Evolutionary conservation across 192 early-diverging fungal species (phyloP).

Genomic region (Backusella circina): DNA sequence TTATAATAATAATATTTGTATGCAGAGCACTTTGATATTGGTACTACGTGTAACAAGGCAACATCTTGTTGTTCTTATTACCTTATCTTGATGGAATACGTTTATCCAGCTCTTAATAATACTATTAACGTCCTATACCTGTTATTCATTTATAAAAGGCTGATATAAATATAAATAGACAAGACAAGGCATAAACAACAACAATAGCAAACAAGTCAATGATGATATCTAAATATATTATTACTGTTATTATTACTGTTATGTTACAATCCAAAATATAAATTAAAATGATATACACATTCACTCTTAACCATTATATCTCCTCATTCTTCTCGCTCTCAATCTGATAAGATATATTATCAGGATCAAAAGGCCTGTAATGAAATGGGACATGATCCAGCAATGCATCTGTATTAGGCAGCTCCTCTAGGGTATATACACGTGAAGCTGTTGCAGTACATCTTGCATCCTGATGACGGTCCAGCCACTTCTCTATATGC

Average conservation of each 20-base stretch:
- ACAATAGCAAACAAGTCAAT: no score
- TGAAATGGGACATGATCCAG: conserved; percentile 8
- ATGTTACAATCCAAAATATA: neutral
- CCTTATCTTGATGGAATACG: neutral
- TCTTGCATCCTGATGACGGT: neutral
- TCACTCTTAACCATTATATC: neutral
- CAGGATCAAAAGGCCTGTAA: conserved; percentile 15
- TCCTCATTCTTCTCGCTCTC: neutral
- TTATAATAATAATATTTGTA: neutral
- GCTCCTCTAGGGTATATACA: neutral
- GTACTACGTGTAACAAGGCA: neutral
- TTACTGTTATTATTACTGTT: neutral
- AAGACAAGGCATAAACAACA: no score
- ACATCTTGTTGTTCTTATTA: neutral
- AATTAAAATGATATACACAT: neutral
- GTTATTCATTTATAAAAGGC: no score
- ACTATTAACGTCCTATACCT: no score
- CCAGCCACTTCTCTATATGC: neutral
- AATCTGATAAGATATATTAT: conserved; percentile 7
- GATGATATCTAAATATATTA: neutral
- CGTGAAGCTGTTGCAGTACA: neutral
- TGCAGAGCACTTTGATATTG: neutral
- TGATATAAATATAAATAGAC: no score
- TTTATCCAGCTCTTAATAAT: neutral
- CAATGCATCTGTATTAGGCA: conserved; percentile 3